Conservation (phyloP, 345 rosid species). For the Bruguiera parviflora region DNA sequence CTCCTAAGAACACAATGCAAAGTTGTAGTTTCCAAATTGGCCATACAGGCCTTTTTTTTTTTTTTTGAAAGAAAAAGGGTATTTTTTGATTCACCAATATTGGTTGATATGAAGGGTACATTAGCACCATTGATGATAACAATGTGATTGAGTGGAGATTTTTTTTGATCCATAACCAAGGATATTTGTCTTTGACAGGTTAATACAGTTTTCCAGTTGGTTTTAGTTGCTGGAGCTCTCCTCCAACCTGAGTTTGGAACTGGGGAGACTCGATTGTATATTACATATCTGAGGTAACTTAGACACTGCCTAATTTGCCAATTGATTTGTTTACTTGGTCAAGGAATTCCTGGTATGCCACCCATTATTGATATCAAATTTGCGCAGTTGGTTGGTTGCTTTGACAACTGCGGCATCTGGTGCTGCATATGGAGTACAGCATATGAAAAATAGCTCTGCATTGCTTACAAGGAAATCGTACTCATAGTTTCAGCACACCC, state of each 20-base stretch:
- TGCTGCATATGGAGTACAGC: constrained; percentile 67
- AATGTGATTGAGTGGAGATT: not conserved
- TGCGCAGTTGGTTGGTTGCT: constrained; percentile 79
- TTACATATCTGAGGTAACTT: constrained; percentile 71
- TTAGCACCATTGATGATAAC: not conserved
- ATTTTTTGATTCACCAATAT: not conserved
- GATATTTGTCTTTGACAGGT: constrained; percentile 43
- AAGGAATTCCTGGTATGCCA: not conserved
- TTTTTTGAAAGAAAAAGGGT: too few species aligned
- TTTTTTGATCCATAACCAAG: not conserved
- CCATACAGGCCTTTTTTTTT: too few species aligned
- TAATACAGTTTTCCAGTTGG: constrained; percentile 87
- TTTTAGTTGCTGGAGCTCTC: constrained; percentile 82
- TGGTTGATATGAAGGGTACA: not conserved
- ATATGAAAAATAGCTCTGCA: constrained; percentile 48
- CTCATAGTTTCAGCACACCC: constrained; percentile 3
- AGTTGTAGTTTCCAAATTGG: too few species aligned
- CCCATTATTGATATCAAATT: not conserved
- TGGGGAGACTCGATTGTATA: constrained; percentile 53
- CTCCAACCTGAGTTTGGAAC: constrained; percentile 88
- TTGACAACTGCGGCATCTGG: constrained; percentile 77
- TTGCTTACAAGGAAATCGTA: constrained; percentile 38
- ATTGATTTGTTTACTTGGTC: not conserved
- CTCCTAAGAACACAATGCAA: too few species aligned
- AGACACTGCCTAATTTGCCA: not conserved